A percentile compares a stretch with the other conserved stretches of the same genome.
phyloP scores from a whole-genome alignment of 2,329 filamentous ascomycete genomes.

The Neophaeococcomyces mojaviensis region DNA sequence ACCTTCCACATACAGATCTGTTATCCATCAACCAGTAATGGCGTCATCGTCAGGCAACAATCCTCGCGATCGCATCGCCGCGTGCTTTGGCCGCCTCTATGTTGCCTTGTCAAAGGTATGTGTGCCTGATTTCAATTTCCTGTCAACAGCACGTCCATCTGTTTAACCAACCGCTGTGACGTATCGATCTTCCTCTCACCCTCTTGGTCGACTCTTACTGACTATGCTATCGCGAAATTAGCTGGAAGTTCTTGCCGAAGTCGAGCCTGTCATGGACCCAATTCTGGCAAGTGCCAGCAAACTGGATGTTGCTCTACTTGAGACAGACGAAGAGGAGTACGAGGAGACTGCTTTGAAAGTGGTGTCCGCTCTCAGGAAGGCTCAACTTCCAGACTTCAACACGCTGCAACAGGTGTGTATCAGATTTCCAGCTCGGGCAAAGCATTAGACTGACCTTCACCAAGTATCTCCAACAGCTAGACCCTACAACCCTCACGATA shows the following conservation, averaged over 20 bases:
- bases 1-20: too few relatives aligned
- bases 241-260: not conserved
- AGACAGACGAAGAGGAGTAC: slow-evolving; percentile 28
- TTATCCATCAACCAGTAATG: too few relatives aligned
- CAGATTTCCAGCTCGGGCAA: not conserved
- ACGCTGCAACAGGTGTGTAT: slow-evolving; percentile 30
- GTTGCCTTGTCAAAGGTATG: not conserved
- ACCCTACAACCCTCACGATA: slow-evolving; percentile 50
- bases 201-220: not conserved
- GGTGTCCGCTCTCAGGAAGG: slow-evolving; percentile 22
- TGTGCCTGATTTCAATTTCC: not conserved
- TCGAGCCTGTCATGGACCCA: slow-evolving; percentile 2
- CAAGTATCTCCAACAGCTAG: slow-evolving; percentile 1
- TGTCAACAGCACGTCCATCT: not conserved
- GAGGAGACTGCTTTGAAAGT: slow-evolving; percentile 29
- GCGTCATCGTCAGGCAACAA: not conserved
- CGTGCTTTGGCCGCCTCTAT: not conserved
- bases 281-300: slow-evolving; percentile 3
- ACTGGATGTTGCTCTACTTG: slow-evolving; percentile 12
- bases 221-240: not conserved
- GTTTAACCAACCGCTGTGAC: not conserved
- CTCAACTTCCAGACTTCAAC: slow-evolving; percentile 10
- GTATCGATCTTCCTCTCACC: not conserved
- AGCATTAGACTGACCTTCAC: not conserved
- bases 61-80: not conserved